Evolutionary conservation across 2,329 filamentous ascomycete genomes (phyloP), one percentile per base, ranked within the genome.

Genomic region (Sphaerulina musiva): DNA sequence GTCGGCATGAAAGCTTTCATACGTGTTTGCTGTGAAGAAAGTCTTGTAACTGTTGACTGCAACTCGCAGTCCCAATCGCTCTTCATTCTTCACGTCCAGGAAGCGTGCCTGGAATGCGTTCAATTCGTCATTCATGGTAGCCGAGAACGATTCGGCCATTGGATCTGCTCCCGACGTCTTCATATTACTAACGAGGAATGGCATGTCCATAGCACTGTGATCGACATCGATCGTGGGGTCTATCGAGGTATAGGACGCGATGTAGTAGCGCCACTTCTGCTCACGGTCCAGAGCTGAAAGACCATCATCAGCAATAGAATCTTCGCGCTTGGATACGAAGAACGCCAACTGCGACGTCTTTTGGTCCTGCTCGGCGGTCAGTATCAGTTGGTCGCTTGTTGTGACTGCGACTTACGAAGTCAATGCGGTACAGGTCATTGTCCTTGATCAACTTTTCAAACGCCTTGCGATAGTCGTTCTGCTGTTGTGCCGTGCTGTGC

Each of bases 371-470:
- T 48, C 7, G 14, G 6, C 43, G n/a, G 36, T 54, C 32, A 58
- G 46, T 32, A 40, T 45, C 20, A 3, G 12, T 29, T 20, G 23
- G 14, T 34, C 20, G 10, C 26, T 36, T 12, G 12, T 32, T 42
- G 26, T n/a, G 39, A 23, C 10, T 26, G 3, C 17, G 23, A 83
- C 89, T 80, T 83, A 96, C 92, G 78, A 86, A 97, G 68, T 85
- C 84, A 61, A 97, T 85, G 47, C 89, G 83, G 71, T 95, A 97
- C 59, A 95, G 82, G 66, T 97, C 92, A 12, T 86, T 87, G 60
- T 97, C 92, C 75, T 95, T 95, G 62, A 93, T 84, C 67, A 89
- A 84, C 72, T 93, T 93, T 72, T 96, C 90, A 1, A 93, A 90
- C 68, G 89, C 89, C 72, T 95, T 95, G 57, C 92, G 84, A 57